Conservation (phyloP, 1,284 basidiomycete genomes). For the Moesziomyces aphidis region DNA sequence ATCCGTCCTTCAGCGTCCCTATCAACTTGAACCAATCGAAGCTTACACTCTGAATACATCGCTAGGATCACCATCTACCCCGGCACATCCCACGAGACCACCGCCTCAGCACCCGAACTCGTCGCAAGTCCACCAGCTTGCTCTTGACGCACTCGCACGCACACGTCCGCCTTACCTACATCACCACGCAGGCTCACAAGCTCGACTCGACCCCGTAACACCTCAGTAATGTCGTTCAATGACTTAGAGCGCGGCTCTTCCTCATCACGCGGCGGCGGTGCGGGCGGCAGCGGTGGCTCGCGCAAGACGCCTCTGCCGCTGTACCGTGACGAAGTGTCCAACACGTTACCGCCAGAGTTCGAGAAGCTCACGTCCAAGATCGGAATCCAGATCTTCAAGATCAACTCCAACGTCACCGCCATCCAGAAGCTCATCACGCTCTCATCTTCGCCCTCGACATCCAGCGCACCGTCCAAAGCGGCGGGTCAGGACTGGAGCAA, state of each 20-base stretch:
- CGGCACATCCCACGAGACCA: too few species aligned
- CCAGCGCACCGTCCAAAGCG: conserved; percentile 19
- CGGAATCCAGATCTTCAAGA: conserved; percentile 97
- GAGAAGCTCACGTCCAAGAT: conserved; percentile 82
- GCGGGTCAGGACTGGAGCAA: conserved; percentile 74
- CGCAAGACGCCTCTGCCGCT: conserved; percentile 49
- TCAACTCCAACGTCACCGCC: conserved; percentile 95
- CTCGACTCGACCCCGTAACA: background rate
- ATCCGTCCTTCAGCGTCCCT: too few species aligned
- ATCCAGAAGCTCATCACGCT: conserved; percentile 93
- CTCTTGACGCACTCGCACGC: too few species aligned
- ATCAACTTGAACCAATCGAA: too few species aligned
- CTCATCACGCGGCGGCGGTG: conserved; percentile 16
- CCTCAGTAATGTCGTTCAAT: conserved; percentile 70
- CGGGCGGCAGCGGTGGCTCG: conserved; percentile 23
- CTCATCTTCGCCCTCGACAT: conserved; percentile 17
- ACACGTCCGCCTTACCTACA: background rate
- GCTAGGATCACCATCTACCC: too few species aligned
- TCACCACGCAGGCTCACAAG: background rate
- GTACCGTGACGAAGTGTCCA: conserved; percentile 34
- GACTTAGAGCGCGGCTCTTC: conserved; percentile 70
- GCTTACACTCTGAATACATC: too few species aligned
- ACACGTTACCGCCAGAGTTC: conserved; percentile 71
- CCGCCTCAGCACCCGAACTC: too few species aligned
- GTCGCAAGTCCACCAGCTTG: too few species aligned